Conservation (phyloP, 495 filamentous ascomycete genomes). For the Neurospora discreta region DNA sequence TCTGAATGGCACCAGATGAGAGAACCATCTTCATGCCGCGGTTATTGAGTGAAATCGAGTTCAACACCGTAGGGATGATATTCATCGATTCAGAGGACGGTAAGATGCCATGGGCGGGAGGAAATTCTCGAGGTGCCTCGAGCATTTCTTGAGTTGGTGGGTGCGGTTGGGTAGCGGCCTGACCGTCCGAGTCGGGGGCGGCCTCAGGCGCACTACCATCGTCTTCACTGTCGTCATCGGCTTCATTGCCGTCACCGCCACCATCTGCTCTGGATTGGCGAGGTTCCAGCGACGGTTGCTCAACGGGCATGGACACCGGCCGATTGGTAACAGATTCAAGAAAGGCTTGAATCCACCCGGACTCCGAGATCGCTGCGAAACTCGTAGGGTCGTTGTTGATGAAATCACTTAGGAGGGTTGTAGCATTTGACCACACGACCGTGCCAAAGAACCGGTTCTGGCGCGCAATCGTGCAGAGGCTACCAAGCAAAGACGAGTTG, state of each 20-base stretch:
- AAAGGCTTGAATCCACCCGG: constrained; percentile 75
- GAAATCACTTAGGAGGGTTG: constrained; percentile 85
- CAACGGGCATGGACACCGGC: constrained; percentile 28
- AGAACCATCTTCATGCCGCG: constrained; percentile 84
- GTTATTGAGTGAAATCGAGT: constrained; percentile 86
- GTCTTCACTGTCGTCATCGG: constrained; percentile 13
- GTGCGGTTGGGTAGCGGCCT: constrained; percentile 30
- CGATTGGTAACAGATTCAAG: constrained; percentile 67
- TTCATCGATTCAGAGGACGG: constrained; percentile 76
- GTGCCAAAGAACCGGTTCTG: constrained; percentile 73
- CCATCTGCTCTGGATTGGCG: background rate
- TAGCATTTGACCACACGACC: constrained; percentile 84
- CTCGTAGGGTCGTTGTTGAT: constrained; percentile 99
- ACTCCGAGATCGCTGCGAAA: constrained; percentile 88
- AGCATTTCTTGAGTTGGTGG: constrained; percentile 32
- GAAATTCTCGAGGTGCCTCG: constrained; percentile 27
- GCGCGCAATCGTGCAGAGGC: constrained; percentile 69
- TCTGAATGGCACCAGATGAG: constrained; percentile 66
- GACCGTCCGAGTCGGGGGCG: constrained; percentile 25
- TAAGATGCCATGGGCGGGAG: constrained; percentile 64
- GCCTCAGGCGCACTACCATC: constrained; percentile 24
- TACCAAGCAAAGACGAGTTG: constrained; percentile 69
- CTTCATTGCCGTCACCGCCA: background rate
- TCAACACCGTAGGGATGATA: constrained; percentile 75
- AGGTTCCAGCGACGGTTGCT: constrained; percentile 9